Base-by-base conservation (phyloP, 2,329 filamentous ascomycete genomes). In the Zalaria sp. region DNA sequence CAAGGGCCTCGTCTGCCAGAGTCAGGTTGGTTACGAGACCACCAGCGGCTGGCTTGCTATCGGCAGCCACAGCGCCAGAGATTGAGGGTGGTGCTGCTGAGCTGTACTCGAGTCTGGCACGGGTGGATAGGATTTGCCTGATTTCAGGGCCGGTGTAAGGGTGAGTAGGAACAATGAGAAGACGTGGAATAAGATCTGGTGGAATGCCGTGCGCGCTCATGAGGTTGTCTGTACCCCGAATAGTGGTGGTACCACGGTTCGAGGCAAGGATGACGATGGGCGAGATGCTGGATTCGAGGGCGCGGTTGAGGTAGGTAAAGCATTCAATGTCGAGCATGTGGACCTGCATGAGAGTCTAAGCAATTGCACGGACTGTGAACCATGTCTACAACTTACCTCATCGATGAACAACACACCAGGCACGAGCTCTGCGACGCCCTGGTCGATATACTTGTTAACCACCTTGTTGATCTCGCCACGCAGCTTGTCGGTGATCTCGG, bases 271-370 rank as follows among this genome's bases (percentile, higher is more conserved):
- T 91, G 47, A 98, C 91, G 57, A 98, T 94, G 44, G 91, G 91
- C 2, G 89, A 89, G 57, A 98, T 93, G 51, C 80, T 77, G 43
- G 85, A 88, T 71, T 98, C 91, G 52, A 98, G 75, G n/a, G 91
- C 91, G 58, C 88, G 84, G 72, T 96, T 96, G 57, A 98, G 79
- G 66, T 95, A 98, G 51, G 91, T 96, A 68, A 96, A 98, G 70
- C 88, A 93, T 69, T 98, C 91, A 53, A 98, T 83, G 62, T 98
- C 91, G 54, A 98, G 86, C 91, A 98, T 98, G 69, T 98, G 89
- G 46, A 93, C 89, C 87, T 93, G 53, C 11, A 38, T 41, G 11
- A 11, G 27, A 28, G n/a, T n/a, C 43, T 40, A 35, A 40, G 37
- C 26, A 29, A 25, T n/a, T 7, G 11, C 37, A 43, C 34, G 37